Evolutionary conservation across 2,329 filamentous ascomycete species (phyloP), one percentile per base, ranked within the genome.

Genomic region (Fusarium nisikadoi): DNA sequence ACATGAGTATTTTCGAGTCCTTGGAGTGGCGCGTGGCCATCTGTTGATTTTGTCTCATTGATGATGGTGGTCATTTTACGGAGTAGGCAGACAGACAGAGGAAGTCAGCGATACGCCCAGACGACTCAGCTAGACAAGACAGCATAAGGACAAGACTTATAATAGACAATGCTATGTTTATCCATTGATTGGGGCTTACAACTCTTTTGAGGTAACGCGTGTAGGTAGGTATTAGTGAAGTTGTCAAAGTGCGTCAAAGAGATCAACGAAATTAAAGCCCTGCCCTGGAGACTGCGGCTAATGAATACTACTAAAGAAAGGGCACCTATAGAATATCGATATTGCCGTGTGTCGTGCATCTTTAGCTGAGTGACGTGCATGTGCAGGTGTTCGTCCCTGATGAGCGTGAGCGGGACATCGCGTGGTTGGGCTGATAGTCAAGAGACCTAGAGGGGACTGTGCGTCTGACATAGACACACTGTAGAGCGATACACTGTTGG

Each of bases 301-400:
- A 67, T 33, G 20, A 43, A 55, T 45, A 36, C 54, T 62, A 54
- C 53, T 49, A 72, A 47, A 50, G 43, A 38, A 62, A 61, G 41
- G 42, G 60, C 43, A 65, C 53, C 57, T 71, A 65, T 58, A 57
- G 54, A 70, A 72, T 35, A 54, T 25, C 25, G 11, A 53, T 46
- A 27, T 45, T 33, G 56, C 52, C 55, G 49, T 68, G 47, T 73
- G 69, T 70, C 70, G 70, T 73, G 70, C 71, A 73, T 68, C 58
- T 72, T 60, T 57, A 56, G 58, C 63, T 69, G 69, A 65, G 69
- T 72, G 70, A 72, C 69, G 70, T 73, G 70, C 69, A 72, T 69
- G 50, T 55, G 71, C 68, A 72, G 65, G 58, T 53, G 67, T 66
- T 64, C 46, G 72, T 75, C 35, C 63, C 65, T 70, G 71, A 70